phyloP scores from a whole-genome alignment of 2,329 filamentous ascomycete species.

The Canariomyces notabilis region DNA sequence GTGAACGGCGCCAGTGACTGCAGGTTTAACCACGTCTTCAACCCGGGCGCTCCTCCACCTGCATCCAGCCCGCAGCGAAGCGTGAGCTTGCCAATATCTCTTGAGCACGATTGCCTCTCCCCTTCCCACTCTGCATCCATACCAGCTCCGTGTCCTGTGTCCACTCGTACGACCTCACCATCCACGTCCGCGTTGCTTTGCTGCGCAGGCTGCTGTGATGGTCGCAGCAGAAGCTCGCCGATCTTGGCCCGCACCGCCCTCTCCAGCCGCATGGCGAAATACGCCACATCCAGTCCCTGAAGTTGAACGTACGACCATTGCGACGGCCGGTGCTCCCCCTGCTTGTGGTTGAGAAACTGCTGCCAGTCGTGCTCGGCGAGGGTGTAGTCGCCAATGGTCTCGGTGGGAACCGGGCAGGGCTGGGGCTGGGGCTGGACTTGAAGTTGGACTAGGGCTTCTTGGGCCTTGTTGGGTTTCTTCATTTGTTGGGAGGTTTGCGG shows the following conservation, averaged over 20 bases:
- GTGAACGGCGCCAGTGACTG: background rate
- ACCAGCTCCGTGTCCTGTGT: too few species aligned
- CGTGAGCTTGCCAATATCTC: too few species aligned
- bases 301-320: constrained; percentile 1
- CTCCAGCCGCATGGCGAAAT: constrained; percentile 14
- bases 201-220: background rate
- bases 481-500: background rate
- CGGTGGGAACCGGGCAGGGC: background rate
- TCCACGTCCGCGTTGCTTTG: background rate
- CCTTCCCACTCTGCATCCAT: background rate
- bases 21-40: background rate
- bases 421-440: background rate
- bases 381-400: constrained; percentile 16
- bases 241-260: constrained; percentile 2
- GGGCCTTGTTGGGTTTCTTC: background rate
- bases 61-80: constrained; percentile 1
- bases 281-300: constrained; percentile 8
- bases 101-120: too few species aligned
- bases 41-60: background rate
- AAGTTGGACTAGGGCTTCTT: background rate
- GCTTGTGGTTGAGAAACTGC: constrained; percentile 9
- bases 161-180: too few species aligned
- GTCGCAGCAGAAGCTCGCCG: background rate
- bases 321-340: background rate
- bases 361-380: constrained; percentile 15